A percentile compares a stretch with the other conserved stretches of the same genome.
Conservation (phyloP, 148 eudicot genomes). For the Camellia lanceoleosa region DNA sequence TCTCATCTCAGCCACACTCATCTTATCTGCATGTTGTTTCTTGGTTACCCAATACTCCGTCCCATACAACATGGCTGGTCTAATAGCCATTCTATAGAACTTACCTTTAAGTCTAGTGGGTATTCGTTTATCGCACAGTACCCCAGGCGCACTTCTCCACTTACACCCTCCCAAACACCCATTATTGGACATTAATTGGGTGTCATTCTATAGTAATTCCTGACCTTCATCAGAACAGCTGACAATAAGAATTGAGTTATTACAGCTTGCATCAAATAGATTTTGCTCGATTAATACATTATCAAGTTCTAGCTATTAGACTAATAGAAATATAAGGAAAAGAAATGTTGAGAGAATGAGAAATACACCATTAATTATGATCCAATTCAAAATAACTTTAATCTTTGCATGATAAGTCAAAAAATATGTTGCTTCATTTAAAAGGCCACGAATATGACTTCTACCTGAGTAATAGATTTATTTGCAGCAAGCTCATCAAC, state of each 20-base stretch:
- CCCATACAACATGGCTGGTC: no score
- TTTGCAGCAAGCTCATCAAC: slow-evolving; percentile 94
- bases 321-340: background rate
- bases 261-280: background rate
- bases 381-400: background rate
- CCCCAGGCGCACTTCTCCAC: no score
- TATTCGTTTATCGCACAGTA: no score
- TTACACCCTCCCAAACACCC: no score
- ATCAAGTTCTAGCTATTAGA: background rate
- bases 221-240: background rate
- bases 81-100: no score
- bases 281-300: background rate
- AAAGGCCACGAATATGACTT: background rate
- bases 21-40: no score
- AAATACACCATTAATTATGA: background rate
- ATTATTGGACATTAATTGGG: no score
- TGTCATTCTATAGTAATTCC: background rate
- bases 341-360: background rate
- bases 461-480: slow-evolving; percentile 95
- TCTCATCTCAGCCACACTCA: no score
- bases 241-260: background rate
- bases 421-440: background rate
- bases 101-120: no score
- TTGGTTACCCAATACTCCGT: no score
- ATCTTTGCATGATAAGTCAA: background rate